These are phyloP conservation scores for Backusella australiensis DNA, from an alignment of 192 early-diverging fungal species.

Conservation along the genomic window DNA sequence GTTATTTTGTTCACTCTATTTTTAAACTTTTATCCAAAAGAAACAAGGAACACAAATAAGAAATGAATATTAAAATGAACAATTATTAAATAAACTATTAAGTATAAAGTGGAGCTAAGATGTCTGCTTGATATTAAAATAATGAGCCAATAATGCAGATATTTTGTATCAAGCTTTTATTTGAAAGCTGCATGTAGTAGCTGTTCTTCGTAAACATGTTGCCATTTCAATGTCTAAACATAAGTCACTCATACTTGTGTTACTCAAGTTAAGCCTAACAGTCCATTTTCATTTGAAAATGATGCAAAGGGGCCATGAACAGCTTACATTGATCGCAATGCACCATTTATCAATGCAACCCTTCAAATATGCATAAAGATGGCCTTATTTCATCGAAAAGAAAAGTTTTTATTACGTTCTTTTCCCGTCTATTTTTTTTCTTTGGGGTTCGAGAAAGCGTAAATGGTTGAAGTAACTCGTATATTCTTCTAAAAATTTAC, in stretches of 20 bases:
- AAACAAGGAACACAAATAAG: background rate
- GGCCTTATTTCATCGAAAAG: background rate
- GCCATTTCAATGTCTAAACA: too few species aligned
- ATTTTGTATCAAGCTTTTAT: background rate
- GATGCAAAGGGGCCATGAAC: too few species aligned
- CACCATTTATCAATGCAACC: background rate
- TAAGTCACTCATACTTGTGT: too few species aligned
- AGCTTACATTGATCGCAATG: too few species aligned
- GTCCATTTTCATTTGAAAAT: too few species aligned
- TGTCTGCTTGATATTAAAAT: background rate
- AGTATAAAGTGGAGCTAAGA: background rate
- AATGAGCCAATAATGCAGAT: background rate
- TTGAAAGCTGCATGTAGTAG: too few species aligned
- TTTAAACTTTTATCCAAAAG: background rate
- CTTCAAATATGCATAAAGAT: background rate
- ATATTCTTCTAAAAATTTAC: background rate
- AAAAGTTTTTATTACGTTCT: too few species aligned
- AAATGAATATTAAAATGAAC: background rate
- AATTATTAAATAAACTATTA: background rate
- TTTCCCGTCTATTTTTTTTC: background rate
- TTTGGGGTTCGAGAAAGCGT: background rate
- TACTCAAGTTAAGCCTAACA: too few species aligned
- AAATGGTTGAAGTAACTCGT: background rate
- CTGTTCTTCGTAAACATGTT: too few species aligned
- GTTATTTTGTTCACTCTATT: background rate